phyloP scores from a whole-genome alignment of 257 asterid genomes.

The Salvia miltiorrhiza region DNA sequence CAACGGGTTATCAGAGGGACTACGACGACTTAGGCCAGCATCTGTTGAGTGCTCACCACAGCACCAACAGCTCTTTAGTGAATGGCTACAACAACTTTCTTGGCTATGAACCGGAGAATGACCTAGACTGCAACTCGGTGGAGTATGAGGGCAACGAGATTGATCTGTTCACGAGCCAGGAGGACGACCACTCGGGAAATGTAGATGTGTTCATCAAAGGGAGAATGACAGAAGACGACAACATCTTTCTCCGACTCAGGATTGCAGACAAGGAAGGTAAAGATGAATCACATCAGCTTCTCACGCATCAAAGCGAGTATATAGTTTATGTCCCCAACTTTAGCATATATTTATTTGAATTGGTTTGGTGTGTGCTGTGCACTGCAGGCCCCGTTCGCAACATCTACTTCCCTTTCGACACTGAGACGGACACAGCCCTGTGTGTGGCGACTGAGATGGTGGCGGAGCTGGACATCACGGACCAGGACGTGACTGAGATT shows the following conservation, averaged over 20 bases:
- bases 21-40: conserved; percentile 47
- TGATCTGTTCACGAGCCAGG: conserved; percentile 49
- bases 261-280: conserved; percentile 84
- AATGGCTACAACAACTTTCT: conserved; percentile 47
- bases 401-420: conserved; percentile 82
- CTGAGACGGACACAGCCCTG: conserved; percentile 64
- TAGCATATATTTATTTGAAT: too few species aligned
- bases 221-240: conserved; percentile 54
- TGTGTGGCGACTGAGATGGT: conserved; percentile 89
- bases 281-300: too few species aligned
- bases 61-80: conserved; percentile 39
- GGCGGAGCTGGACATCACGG: conserved; percentile 74
- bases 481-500: conserved; percentile 74
- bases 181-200: conserved; percentile 46
- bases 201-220: conserved; percentile 69
- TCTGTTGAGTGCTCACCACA: conserved; percentile 43
- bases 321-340: too few species aligned
- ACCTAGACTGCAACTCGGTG: conserved; percentile 33
- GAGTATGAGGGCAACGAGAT: conserved; percentile 48
- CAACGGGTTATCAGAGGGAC: conserved; percentile 35
- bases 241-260: conserved; percentile 70
- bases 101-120: conserved; percentile 47
- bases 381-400: conserved; percentile 71
- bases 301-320: too few species aligned
- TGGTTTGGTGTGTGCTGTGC: too few species aligned